phyloP scores from a whole-genome alignment of 352 stramenopile species.

The Pythium monospermum region DNA sequence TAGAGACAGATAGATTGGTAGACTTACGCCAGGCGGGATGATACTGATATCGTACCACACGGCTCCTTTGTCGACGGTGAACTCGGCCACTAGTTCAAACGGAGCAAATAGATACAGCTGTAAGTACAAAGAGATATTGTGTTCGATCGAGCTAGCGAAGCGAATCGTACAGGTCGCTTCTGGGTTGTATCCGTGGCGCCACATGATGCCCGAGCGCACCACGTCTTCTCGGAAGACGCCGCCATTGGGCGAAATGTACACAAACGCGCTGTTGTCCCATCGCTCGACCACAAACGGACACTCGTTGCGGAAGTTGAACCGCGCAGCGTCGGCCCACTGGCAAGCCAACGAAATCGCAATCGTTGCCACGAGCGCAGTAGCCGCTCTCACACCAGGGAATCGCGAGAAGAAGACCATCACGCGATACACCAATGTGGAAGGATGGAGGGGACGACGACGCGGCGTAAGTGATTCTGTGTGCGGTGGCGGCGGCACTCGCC shows the following conservation, averaged over 20 bases:
- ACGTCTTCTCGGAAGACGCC: constrained; percentile 12
- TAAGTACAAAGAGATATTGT: too few species aligned
- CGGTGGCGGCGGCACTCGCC: too few species aligned
- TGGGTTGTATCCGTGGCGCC: constrained; percentile 25
- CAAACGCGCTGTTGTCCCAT: constrained; percentile 26
- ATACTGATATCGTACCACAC: constrained; percentile 34
- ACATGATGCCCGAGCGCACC: constrained; percentile 23
- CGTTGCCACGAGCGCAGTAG: not conserved
- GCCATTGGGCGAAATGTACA: constrained; percentile 13
- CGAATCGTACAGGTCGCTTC: constrained; percentile 27
- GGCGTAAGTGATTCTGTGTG: too few species aligned
- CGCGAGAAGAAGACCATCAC: too few species aligned
- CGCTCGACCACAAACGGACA: constrained; percentile 24
- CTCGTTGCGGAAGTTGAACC: constrained; percentile 27
- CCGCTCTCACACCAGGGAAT: too few species aligned
- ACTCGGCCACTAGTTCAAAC: constrained; percentile 19
- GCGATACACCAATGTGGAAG: too few species aligned
- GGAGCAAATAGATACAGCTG: not conserved
- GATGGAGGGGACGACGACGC: too few species aligned
- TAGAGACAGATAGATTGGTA: not conserved
- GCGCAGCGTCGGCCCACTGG: constrained; percentile 14
- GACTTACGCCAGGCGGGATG: constrained; percentile 25
- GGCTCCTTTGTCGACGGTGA: constrained; percentile 10
- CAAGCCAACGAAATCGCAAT: too few species aligned
- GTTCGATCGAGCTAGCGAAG: not conserved